Conservation (phyloP, 352 stramenopile species). For the Phytophthora hibernalis region DNA sequence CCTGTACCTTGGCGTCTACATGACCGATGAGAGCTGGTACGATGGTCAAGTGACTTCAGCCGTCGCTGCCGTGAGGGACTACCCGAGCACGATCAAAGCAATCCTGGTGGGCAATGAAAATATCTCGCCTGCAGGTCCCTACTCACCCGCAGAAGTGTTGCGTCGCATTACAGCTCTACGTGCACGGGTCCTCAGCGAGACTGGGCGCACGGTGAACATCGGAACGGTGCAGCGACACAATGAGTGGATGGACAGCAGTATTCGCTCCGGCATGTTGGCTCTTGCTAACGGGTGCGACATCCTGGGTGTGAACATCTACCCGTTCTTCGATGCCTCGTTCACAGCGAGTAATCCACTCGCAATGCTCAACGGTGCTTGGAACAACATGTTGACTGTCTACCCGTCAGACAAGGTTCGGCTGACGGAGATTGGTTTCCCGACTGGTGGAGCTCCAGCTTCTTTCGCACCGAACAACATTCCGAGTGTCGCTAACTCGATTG, state of each 20-base stretch:
- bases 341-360: slow-evolving; percentile 44
- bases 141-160: slow-evolving; percentile 48
- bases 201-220: slow-evolving; percentile 51
- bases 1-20: slow-evolving; percentile 80
- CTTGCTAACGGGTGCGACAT: slow-evolving; percentile 70
- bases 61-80: slow-evolving; percentile 50
- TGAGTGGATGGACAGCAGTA: slow-evolving; percentile 57
- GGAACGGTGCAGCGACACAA: slow-evolving; percentile 75
- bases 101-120: slow-evolving; percentile 86
- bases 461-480: slow-evolving; percentile 56
- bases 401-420: slow-evolving; percentile 60
- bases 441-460: slow-evolving; percentile 38
- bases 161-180: slow-evolving; percentile 44
- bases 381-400: slow-evolving; percentile 58
- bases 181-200: slow-evolving; percentile 33
- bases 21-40: slow-evolving; percentile 79
- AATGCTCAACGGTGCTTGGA: slow-evolving; percentile 69
- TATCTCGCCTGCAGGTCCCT: slow-evolving; percentile 52
- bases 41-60: slow-evolving; percentile 53
- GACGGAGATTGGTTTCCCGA: slow-evolving; percentile 74
- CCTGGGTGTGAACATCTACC: slow-evolving; percentile 84
- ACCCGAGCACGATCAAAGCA: slow-evolving; percentile 60
- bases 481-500: slow-evolving; percentile 52
- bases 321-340: slow-evolving; percentile 77
- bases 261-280: slow-evolving; percentile 45